Conservation (phyloP, 352 stramenopile genomes). For the Phytopythium delawarense region DNA sequence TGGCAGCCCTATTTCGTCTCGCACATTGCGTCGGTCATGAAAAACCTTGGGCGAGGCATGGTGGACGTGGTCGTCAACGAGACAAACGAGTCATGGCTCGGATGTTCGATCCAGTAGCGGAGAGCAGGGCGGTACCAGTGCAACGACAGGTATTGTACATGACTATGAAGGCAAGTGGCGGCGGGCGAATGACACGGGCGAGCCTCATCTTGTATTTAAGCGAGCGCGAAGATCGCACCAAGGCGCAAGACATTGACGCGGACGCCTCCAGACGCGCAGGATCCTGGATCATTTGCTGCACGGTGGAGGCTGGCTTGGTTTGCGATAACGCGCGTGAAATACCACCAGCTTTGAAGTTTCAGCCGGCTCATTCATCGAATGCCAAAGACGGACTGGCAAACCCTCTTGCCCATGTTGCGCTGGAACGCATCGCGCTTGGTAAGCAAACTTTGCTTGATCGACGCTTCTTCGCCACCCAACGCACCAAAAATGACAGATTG, state of each 20-base stretch:
- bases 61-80: conserved; percentile 22
- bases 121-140: not conserved
- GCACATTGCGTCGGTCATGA: conserved; percentile 71
- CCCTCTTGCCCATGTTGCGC: conserved; percentile 1
- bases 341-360: conserved; percentile 1
- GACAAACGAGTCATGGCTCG: conserved; percentile 53
- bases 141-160: conserved; percentile 5
- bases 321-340: not conserved
- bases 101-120: conserved; percentile 55
- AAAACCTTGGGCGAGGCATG: conserved; percentile 46
- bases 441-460: conserved; percentile 28
- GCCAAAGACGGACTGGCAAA: conserved; percentile 6
- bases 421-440: conserved; percentile 39
- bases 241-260: not conserved
- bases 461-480: conserved; percentile 30
- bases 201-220: conserved; percentile 10
- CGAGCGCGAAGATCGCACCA: not conserved
- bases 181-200: not conserved
- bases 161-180: conserved; percentile 1
- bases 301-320: not conserved
- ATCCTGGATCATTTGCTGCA: not conserved
- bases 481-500: conserved; percentile 26
- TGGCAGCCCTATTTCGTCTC: conserved; percentile 71
- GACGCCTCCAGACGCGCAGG: not conserved
- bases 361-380: not conserved